These are phyloP conservation scores for Penicillium brevicompactum DNA, from an alignment of 2,329 filamentous ascomycete genomes.

Conservation along the genomic window DNA sequence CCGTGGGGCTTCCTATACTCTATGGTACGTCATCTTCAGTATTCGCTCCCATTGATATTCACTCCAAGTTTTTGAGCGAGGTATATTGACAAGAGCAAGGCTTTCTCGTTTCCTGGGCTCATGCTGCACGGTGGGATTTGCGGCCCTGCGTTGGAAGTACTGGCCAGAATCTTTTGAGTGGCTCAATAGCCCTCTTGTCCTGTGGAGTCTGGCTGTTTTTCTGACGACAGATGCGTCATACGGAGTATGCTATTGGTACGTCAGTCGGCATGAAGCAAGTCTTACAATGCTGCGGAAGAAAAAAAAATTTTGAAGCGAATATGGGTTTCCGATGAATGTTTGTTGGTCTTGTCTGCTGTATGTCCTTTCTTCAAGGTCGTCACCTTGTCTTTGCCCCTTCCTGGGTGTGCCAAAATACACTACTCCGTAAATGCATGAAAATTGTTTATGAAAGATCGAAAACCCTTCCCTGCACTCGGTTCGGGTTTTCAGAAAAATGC, in stretches of 20 bases:
- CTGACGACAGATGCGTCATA: conserved; percentile 11
- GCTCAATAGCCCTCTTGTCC: conserved; percentile 14
- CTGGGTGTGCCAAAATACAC: too few relatives aligned
- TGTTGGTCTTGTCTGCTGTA: too few relatives aligned
- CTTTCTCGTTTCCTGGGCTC: conserved; percentile 15
- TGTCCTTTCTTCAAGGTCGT: too few relatives aligned
- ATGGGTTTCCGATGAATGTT: too few relatives aligned
- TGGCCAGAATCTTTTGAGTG: conserved; percentile 14
- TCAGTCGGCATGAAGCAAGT: conserved; percentile 3
- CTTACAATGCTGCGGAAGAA: neutral
- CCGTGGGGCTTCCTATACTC: conserved; percentile 17
- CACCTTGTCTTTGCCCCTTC: too few relatives aligned
- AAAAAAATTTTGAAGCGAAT: too few relatives aligned
- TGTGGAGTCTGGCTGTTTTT: conserved; percentile 12
- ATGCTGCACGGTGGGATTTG: conserved; percentile 10
- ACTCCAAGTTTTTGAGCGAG: neutral
- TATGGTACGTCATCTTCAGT: conserved; percentile 11
- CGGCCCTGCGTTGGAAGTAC: conserved; percentile 9
- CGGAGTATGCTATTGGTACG: conserved; percentile 9
- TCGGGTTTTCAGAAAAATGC: too few relatives aligned
- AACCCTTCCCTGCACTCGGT: too few relatives aligned
- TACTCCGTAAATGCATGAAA: too few relatives aligned
- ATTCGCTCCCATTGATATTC: neutral
- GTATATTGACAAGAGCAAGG: neutral
- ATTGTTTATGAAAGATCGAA: too few relatives aligned